These are phyloP conservation scores for Mucor indicus DNA, from an alignment of 371 early-diverging fungal genomes.

Conservation along the genomic window DNA sequence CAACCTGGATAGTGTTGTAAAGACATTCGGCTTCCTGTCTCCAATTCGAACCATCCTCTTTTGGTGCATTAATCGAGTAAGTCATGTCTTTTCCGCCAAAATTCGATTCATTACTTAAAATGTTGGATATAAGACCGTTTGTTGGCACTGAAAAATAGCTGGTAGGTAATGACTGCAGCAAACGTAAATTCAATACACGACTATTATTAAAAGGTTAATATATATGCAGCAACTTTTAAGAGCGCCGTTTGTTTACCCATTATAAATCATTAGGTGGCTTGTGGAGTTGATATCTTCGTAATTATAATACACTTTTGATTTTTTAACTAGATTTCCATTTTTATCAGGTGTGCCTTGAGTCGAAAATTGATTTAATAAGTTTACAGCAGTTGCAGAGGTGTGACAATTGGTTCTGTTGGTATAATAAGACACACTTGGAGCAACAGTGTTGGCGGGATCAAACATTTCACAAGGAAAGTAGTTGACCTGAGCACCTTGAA, in stretches of 20 bases:
- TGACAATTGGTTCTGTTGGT: slow-evolving; percentile 64
- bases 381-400: slow-evolving; percentile 37
- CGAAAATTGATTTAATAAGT: slow-evolving; percentile 25
- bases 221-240: too few relatives aligned
- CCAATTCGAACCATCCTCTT: slow-evolving; percentile 11
- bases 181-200: slow-evolving; percentile 32
- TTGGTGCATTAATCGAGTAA: slow-evolving; percentile 20
- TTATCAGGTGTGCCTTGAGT: slow-evolving; percentile 27
- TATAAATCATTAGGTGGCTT: slow-evolving; percentile 62
- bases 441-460: slow-evolving; percentile 39
- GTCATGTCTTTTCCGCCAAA: slow-evolving; percentile 46
- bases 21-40: slow-evolving; percentile 53
- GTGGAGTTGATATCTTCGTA: slow-evolving; percentile 60
- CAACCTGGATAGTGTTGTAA: slow-evolving; percentile 62
- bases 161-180: slow-evolving; percentile 36
- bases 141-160: slow-evolving; percentile 19
- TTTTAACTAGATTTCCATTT: slow-evolving; percentile 21
- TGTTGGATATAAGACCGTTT: slow-evolving; percentile 30
- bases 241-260: slow-evolving; percentile 61
- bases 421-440: slow-evolving; percentile 43
- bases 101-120: slow-evolving; percentile 9
- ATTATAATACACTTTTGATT: slow-evolving; percentile 59
- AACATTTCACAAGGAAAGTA: slow-evolving; percentile 73
- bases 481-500: slow-evolving; percentile 35
- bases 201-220: too few relatives aligned